Evolutionary conservation across 2,329 filamentous ascomycete species (phyloP).

Genomic region (Cadophora sp.): DNA sequence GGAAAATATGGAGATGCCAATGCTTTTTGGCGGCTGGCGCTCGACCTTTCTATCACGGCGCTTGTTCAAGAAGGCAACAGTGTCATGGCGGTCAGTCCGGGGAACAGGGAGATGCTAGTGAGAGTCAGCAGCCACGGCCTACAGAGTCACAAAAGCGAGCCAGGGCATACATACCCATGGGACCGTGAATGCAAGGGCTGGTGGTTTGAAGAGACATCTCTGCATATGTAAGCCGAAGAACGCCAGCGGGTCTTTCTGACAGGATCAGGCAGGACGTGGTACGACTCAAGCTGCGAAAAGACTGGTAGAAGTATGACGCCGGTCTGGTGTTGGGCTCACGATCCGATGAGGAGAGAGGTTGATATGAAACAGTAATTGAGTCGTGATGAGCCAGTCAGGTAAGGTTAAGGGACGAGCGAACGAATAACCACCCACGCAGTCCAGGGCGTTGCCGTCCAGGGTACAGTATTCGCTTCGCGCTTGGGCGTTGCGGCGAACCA

Average conservation of each 20-base stretch:
- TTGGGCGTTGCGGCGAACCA: too few species aligned
- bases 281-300: not conserved
- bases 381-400: too few species aligned
- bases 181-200: too few species aligned
- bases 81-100: slow-evolving; percentile 21
- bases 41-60: not conserved
- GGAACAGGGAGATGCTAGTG: slow-evolving; percentile 14
- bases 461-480: too few species aligned
- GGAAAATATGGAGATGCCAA: slow-evolving; percentile 10
- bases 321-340: slow-evolving; percentile 11
- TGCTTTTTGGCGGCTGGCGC: not conserved
- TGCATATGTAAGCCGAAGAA: not conserved
- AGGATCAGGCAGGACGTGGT: not conserved
- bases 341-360: not conserved
- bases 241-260: not conserved
- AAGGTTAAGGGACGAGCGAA: too few species aligned
- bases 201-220: not conserved
- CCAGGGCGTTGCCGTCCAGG: not conserved
- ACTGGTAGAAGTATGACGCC: not conserved
- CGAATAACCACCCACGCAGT: too few species aligned
- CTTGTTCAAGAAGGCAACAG: slow-evolving; percentile 15
- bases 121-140: slow-evolving; percentile 19
- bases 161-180: not conserved
- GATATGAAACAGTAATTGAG: too few species aligned
- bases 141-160: not conserved